These are phyloP conservation scores for Conoideocrella luteorostrata DNA, from an alignment of 2,329 filamentous ascomycete genomes.

Conservation along the genomic window DNA sequence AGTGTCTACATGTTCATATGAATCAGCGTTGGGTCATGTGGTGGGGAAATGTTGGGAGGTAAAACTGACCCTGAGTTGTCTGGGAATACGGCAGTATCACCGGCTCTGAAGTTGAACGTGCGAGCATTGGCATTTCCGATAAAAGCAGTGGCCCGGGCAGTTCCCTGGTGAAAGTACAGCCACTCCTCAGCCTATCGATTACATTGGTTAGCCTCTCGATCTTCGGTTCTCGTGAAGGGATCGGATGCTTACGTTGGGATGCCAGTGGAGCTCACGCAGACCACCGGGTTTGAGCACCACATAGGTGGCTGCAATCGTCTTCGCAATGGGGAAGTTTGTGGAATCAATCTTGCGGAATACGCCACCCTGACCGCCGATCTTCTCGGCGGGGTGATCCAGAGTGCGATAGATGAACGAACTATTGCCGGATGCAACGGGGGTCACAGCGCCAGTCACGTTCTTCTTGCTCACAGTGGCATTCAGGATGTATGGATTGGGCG, in stretches of 20 bases:
- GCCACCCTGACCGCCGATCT: conserved; percentile 55
- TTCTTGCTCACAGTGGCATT: conserved; percentile 46
- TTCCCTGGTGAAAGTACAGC: conserved; percentile 62
- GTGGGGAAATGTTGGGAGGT: background rate
- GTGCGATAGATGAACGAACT: conserved; percentile 58
- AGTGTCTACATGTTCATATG: conserved; percentile 40
- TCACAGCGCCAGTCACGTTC: conserved; percentile 30
- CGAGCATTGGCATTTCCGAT: conserved; percentile 53
- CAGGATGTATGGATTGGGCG: conserved; percentile 54
- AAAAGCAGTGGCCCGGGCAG: conserved; percentile 57
- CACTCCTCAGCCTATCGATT: conserved; percentile 55
- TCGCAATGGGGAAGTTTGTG: conserved; percentile 59
- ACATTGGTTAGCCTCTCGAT: background rate
- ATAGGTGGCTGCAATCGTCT: conserved; percentile 58
- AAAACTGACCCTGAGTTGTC: conserved; percentile 49
- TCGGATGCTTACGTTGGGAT: conserved; percentile 54
- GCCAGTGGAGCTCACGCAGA: conserved; percentile 63
- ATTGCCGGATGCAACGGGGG: conserved; percentile 45
- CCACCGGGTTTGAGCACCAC: conserved; percentile 58
- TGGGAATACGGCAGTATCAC: conserved; percentile 64
- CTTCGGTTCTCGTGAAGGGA: too few species aligned
- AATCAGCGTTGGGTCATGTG: background rate
- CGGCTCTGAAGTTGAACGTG: conserved; percentile 60
- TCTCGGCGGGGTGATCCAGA: conserved; percentile 46
- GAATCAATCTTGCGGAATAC: conserved; percentile 59